These are phyloP conservation scores for Coemansia sp. DNA, from an alignment of 192 early-diverging fungal species.

Conservation along the genomic window DNA sequence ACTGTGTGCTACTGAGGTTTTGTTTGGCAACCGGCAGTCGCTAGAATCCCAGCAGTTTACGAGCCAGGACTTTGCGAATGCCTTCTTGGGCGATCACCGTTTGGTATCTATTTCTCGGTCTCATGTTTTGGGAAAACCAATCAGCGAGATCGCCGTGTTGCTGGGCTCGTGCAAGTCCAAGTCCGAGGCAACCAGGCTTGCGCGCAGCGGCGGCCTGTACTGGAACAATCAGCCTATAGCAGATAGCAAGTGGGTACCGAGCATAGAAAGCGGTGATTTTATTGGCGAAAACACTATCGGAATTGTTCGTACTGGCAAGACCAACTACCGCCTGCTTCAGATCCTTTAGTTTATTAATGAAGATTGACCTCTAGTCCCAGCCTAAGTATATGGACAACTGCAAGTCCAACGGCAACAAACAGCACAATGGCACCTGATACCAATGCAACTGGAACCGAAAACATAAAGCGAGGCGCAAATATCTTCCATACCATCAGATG, in stretches of 20 bases:
- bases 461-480: constrained; percentile 88
- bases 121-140: constrained; percentile 49
- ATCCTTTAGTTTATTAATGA: constrained; percentile 16
- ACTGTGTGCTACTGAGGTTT: constrained; percentile 65
- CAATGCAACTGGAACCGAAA: constrained; percentile 40
- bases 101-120: constrained; percentile 52
- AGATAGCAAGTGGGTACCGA: constrained; percentile 37
- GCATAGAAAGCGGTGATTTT: constrained; percentile 45
- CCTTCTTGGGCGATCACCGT: constrained; percentile 69
- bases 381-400: constrained; percentile 18
- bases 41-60: constrained; percentile 15
- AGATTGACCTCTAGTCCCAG: constrained; percentile 16
- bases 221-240: constrained; percentile 34
- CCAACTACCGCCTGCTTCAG: constrained; percentile 64
- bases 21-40: constrained; percentile 65
- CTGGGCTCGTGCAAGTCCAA: constrained; percentile 67
- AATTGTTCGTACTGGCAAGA: constrained; percentile 76
- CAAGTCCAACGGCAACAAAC: constrained; percentile 31
- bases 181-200: constrained; percentile 73
- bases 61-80: constrained; percentile 59
- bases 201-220: constrained; percentile 80
- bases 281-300: constrained; percentile 64
- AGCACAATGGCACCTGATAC: constrained; percentile 10
- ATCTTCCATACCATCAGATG: constrained; percentile 99
- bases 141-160: constrained; percentile 62